Evolutionary conservation across 331 rosid species (phyloP).

Genomic region (Cydonia oblonga): DNA sequence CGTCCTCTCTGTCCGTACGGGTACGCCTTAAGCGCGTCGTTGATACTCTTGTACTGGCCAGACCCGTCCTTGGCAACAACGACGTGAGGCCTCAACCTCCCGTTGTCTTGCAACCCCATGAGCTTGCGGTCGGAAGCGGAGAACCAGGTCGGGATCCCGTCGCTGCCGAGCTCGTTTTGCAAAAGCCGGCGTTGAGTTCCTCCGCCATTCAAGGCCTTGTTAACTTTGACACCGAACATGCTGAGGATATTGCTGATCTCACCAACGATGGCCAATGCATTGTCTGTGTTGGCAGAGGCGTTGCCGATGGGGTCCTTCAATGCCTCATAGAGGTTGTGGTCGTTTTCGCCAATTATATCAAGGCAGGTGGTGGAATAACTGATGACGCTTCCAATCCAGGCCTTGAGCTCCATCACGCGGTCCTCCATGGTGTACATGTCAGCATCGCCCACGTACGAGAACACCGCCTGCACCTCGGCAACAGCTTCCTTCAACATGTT

Average conservation of each 20-base stretch:
- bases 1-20: slow-evolving; percentile 20
- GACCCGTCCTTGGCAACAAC: slow-evolving; percentile 40
- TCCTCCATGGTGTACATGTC: slow-evolving; percentile 12
- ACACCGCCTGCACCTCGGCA: slow-evolving; percentile 21
- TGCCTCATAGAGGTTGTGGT: slow-evolving; percentile 5
- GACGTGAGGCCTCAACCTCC: slow-evolving; percentile 5
- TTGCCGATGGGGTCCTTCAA: slow-evolving; percentile 7
- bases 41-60: slow-evolving; percentile 21
- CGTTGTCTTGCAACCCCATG: slow-evolving; percentile 2
- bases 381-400: slow-evolving; percentile 45
- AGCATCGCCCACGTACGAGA: slow-evolving; percentile 8
- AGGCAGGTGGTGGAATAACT: slow-evolving; percentile 38
- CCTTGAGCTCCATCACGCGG: slow-evolving; percentile 23
- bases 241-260: slow-evolving; percentile 13
- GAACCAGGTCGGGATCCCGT: slow-evolving; percentile 31
- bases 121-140: slow-evolving; percentile 27
- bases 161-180: not conserved
- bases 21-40: slow-evolving; percentile 23
- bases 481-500: slow-evolving; percentile 32
- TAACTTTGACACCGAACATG: slow-evolving; percentile 14
- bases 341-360: slow-evolving; percentile 27
- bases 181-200: slow-evolving; percentile 26
- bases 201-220: not conserved
- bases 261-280: slow-evolving; percentile 40
- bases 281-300: slow-evolving; percentile 23